Conservation (phyloP, 2,329 filamentous ascomycete species). For the Bisporella sp. region DNA sequence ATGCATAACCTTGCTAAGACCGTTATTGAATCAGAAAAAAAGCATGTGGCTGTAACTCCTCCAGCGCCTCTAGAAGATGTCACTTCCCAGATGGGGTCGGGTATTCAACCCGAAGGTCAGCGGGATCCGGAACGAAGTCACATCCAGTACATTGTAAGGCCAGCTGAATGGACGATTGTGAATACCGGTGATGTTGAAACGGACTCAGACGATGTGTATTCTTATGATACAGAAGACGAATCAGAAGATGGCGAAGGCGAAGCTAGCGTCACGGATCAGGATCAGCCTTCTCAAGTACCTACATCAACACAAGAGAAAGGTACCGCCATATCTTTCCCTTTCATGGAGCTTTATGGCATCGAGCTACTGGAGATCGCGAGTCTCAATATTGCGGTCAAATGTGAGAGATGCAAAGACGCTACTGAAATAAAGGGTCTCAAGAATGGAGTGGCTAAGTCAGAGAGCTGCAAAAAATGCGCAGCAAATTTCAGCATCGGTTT, state of each 20-base stretch:
- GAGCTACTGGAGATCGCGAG: slow-evolving; percentile 65
- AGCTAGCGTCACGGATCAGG: slow-evolving; percentile 30
- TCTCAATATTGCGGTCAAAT: slow-evolving; percentile 67
- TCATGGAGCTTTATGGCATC: slow-evolving; percentile 68
- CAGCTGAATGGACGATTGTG: slow-evolving; percentile 62
- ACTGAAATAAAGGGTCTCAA: slow-evolving; percentile 64
- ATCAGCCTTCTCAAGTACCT: slow-evolving; percentile 12
- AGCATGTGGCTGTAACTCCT: slow-evolving; percentile 4
- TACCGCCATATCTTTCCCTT: slow-evolving; percentile 73
- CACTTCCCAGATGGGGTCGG: slow-evolving; percentile 2
- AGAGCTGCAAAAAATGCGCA: slow-evolving; percentile 54
- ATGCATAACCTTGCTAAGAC: slow-evolving; percentile 60
- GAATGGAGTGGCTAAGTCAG: slow-evolving; percentile 42
- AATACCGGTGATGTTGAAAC: slow-evolving; percentile 39
- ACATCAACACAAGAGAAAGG: slow-evolving; percentile 48
- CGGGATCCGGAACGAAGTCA: slow-evolving; percentile 48
- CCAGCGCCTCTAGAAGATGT: background rate
- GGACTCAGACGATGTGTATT: slow-evolving; percentile 40
- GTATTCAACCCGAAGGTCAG: slow-evolving; percentile 15
- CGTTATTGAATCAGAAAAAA: slow-evolving; percentile 24
- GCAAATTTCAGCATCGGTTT: slow-evolving; percentile 46
- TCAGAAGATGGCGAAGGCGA: slow-evolving; percentile 36
- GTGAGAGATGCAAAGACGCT: slow-evolving; percentile 67
- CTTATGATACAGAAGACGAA: slow-evolving; percentile 28
- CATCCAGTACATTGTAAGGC: slow-evolving; percentile 64